Base-by-base conservation (phyloP, 1,284 basidiomycete genomes). In the Boletellus deceptivus region DNA sequence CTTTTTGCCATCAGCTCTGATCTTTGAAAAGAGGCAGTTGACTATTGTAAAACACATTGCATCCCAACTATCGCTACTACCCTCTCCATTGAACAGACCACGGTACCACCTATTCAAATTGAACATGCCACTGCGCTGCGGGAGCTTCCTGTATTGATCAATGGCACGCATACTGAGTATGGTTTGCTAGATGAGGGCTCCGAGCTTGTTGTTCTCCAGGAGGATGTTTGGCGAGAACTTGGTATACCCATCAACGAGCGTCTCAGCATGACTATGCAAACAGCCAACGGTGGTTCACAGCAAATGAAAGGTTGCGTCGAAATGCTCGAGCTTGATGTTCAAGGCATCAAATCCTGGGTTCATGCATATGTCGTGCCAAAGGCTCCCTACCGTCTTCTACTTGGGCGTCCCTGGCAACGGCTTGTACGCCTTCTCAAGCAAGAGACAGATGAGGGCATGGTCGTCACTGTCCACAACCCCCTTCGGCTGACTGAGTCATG, bases 351-450 rank as follows among this genome's bases (percentile, higher is more conserved):
- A 4, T 55, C 61, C 0, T 59, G 55, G 55, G 61, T 46, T 1
- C 62, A 65, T 43, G 58, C 57, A 1, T 59, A 54, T 20, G 48
- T 65, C 1, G 43, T 63, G 2, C 48, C 56, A 0, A 46, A 60
- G 13, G 52, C 55, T 0, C 59, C 60, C 0, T 63, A 56, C 11
- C 17, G 29, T 0, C 46, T 64, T 0, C 42, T 64, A 1, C 46
- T 61, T 6, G 56, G 59, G 10, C 37, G 43, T 3, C 63, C 60
- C 0, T 64, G 59, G 56, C 59, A 62, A 27, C 38, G 22, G 4
- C 48, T 56, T 4, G 49, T 55, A 4, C n/a, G 25, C 0, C 45
- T 57, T 0, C 10, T 18, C 0, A 49, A 53, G 6, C 16, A 43
- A 0, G 38, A 56, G 31, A 46, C 43, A 16, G 17, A 39, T 14